Conservation (phyloP, 257 asterid species). For the Striga asiatica region DNA sequence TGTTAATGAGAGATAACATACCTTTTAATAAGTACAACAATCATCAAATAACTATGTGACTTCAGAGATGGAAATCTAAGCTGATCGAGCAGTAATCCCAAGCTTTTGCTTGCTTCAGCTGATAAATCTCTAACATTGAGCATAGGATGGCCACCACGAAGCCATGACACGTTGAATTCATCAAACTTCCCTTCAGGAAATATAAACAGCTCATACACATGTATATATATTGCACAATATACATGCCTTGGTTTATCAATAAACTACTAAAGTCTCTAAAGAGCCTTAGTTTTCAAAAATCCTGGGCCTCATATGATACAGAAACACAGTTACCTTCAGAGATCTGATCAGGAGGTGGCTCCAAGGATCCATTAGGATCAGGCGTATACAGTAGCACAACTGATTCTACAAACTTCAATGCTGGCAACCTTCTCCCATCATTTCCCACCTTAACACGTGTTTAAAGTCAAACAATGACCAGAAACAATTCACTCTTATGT, state of each 20-base stretch:
- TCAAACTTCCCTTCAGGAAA: conserved; percentile 45
- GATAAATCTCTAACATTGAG: conserved; percentile 84
- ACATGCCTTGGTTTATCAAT: neutral
- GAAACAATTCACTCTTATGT: conserved; percentile 8
- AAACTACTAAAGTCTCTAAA: conserved; percentile 7
- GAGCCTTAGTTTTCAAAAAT: neutral
- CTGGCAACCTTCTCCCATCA: conserved; percentile 89
- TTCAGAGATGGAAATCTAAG: conserved; percentile 75
- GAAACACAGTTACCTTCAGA: conserved; percentile 47
- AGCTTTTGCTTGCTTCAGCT: conserved; percentile 72
- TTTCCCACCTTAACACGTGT: conserved; percentile 47
- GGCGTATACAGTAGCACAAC: conserved; percentile 83
- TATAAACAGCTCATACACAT: conserved; percentile 3
- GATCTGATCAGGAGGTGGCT: conserved; percentile 61
- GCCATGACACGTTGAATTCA: conserved; percentile 82
- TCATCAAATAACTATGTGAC: conserved; percentile 64
- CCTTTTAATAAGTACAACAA: conserved; percentile 81
- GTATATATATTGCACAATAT: neutral
- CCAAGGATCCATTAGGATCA: conserved; percentile 72
- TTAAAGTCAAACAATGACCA: conserved; percentile 25
- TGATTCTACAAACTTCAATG: conserved; percentile 83
- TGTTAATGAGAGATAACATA: conserved; percentile 17
- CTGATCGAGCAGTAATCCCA: conserved; percentile 81
- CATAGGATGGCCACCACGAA: conserved; percentile 92
- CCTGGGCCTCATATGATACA: neutral